Conservation (phyloP, 2,329 filamentous ascomycete species). For the Blumeria graminis region DNA sequence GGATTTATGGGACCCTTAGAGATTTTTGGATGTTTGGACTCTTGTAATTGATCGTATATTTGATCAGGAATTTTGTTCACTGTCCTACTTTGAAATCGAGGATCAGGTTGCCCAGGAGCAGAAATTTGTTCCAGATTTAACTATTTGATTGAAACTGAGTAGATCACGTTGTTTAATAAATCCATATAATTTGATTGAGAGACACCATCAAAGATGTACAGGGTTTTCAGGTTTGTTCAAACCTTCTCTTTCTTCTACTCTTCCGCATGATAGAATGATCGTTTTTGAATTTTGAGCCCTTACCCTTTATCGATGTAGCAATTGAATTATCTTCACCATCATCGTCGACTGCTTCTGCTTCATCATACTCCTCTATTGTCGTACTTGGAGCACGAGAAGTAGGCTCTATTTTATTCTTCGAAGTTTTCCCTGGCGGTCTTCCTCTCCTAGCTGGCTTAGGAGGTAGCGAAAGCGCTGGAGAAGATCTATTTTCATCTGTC, state of each 20-base stretch:
- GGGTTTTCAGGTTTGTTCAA: too few species aligned
- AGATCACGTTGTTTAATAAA: too few species aligned
- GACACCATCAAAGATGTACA: too few species aligned
- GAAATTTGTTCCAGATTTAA: too few species aligned
- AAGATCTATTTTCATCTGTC: conserved; percentile 22
- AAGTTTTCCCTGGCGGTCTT: conserved; percentile 16
- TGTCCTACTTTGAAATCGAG: too few species aligned
- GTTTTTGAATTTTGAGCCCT: conserved; percentile 7
- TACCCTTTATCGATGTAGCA: background rate
- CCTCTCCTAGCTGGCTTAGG: conserved; percentile 18
- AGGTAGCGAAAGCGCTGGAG: conserved; percentile 18
- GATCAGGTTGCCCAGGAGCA: too few species aligned
- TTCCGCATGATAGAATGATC: conserved; percentile 9
- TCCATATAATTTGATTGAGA: too few species aligned
- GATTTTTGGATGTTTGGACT: too few species aligned
- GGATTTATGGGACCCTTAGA: too few species aligned
- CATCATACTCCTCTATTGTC: conserved; percentile 16
- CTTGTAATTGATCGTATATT: too few species aligned
- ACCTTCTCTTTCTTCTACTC: conserved; percentile 6
- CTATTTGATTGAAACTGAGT: too few species aligned
- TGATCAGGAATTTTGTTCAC: too few species aligned
- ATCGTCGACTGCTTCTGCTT: conserved; percentile 14
- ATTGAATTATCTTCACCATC: conserved; percentile 17
- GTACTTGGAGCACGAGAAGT: conserved; percentile 15
- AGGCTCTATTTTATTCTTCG: conserved; percentile 10